These are phyloP conservation scores for Plasmodium knowlesi DNA, from an alignment of 169 alveolate genomes.

Conservation along the genomic window DNA sequence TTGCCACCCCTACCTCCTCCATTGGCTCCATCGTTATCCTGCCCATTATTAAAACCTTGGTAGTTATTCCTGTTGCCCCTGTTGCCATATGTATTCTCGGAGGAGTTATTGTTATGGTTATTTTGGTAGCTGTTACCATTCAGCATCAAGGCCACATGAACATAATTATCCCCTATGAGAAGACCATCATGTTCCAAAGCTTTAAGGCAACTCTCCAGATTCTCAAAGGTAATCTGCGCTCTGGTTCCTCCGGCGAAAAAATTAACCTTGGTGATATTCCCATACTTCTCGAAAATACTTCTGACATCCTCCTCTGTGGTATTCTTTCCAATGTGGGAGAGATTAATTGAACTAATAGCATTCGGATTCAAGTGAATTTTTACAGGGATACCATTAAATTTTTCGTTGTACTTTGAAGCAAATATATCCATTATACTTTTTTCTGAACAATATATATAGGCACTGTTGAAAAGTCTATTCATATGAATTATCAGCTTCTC, in stretches of 20 bases:
- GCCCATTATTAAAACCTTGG: background rate
- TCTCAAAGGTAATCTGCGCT: constrained; percentile 12
- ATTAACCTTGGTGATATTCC: background rate
- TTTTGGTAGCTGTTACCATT: background rate
- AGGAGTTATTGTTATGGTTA: background rate
- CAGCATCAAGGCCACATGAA: background rate
- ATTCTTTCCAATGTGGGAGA: background rate
- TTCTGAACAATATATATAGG: constrained; percentile 34
- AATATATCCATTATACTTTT: background rate
- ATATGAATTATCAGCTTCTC: background rate
- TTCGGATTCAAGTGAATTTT: constrained; percentile 10
- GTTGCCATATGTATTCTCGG: background rate
- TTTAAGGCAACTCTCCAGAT: constrained; percentile 6
- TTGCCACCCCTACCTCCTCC: background rate
- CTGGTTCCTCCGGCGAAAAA: background rate
- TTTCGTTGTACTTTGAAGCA: background rate
- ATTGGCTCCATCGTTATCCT: background rate
- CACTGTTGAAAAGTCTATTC: background rate
- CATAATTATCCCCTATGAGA: background rate
- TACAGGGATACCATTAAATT: constrained; percentile 41
- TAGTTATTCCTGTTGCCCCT: background rate
- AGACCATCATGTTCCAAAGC: constrained; percentile 46
- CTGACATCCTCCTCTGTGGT: constrained; percentile 2
- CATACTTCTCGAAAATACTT: constrained; percentile 14
- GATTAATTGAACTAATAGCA: background rate